Conservation (phyloP, 345 rosid genomes). For the Brassica cretica region DNA sequence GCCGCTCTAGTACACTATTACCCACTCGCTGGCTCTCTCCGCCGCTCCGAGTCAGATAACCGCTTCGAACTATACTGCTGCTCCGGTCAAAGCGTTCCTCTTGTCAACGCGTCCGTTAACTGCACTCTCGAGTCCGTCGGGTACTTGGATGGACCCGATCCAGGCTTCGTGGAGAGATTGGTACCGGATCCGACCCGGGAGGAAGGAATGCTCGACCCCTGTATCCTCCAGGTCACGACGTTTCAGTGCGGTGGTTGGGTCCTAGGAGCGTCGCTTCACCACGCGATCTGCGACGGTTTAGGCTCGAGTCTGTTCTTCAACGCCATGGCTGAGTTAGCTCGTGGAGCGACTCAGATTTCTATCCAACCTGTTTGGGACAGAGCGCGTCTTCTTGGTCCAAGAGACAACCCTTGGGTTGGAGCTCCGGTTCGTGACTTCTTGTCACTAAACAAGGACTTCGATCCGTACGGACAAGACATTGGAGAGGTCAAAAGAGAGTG, state of each 20-base stretch:
- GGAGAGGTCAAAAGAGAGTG: conserved; percentile 51
- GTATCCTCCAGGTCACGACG: conserved; percentile 65
- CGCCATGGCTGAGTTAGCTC: conserved; percentile 66
- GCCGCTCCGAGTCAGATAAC: conserved; percentile 29
- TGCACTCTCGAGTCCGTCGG: conserved; percentile 57
- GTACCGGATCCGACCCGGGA: conserved; percentile 61
- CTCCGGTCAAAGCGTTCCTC: conserved; percentile 57
- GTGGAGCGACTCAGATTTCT: conserved; percentile 51
- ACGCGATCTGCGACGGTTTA: conserved; percentile 71
- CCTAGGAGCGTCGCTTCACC: conserved; percentile 70
- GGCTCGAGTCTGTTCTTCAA: conserved; percentile 85
- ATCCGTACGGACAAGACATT: conserved; percentile 44
- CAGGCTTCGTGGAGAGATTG: conserved; percentile 51
- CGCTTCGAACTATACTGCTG: conserved; percentile 50
- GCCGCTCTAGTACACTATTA: conserved; percentile 61
- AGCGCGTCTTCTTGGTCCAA: conserved; percentile 56
- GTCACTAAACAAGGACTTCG: conserved; percentile 47
- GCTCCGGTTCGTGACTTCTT: conserved; percentile 56
- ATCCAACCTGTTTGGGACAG: conserved; percentile 72
- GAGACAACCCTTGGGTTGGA: conserved; percentile 58
- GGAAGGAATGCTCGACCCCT: conserved; percentile 57
- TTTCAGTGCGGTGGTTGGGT: conserved; percentile 78
- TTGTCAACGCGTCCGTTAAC: conserved; percentile 54
- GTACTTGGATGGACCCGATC: conserved; percentile 58
- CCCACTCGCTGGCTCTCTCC: conserved; percentile 62